Evolutionary conservation across 2,329 filamentous ascomycete genomes (phyloP).

Genomic region (Botrytis porri): DNA sequence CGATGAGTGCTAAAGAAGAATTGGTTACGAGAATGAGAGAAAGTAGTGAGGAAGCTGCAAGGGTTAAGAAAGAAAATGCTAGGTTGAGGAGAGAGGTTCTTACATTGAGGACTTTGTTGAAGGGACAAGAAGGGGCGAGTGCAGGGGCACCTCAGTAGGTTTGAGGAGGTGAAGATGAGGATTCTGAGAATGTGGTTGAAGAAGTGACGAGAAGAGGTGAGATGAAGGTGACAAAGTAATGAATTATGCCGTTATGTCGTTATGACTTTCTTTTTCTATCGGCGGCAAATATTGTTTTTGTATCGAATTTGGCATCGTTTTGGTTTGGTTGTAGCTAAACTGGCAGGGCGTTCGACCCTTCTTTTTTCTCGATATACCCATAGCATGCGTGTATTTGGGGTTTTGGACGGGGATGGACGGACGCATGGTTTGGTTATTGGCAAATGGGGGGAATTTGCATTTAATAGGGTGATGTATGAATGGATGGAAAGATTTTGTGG

Average conservation of each 20-base stretch:
- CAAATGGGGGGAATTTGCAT: not conserved
- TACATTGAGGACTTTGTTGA: constrained; percentile 31
- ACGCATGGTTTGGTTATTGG: not conserved
- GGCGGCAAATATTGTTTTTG: not conserved
- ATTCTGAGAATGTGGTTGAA: not conserved
- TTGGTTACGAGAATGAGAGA: constrained; percentile 69
- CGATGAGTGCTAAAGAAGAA: constrained; percentile 76
- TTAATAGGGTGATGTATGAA: not conserved
- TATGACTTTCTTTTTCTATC: constrained; percentile 13
- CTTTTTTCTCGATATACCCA: not conserved
- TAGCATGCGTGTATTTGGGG: not conserved
- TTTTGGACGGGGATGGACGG: not conserved
- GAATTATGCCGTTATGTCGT: constrained; percentile 15
- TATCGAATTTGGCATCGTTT: not conserved
- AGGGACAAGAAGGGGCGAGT: constrained; percentile 24
- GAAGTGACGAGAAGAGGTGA: not conserved
- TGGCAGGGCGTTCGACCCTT: constrained; percentile 6
- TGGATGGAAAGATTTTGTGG: not conserved
- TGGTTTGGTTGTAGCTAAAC: not conserved
- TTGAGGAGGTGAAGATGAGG: not conserved
- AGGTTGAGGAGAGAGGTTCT: constrained; percentile 78
- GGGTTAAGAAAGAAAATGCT: constrained; percentile 81
- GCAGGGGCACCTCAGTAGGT: not conserved
- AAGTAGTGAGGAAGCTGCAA: constrained; percentile 71
- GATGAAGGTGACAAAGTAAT: constrained; percentile 10